Conservation (phyloP, 179 eudicot genomes). For the Gypsophila paniculata region DNA sequence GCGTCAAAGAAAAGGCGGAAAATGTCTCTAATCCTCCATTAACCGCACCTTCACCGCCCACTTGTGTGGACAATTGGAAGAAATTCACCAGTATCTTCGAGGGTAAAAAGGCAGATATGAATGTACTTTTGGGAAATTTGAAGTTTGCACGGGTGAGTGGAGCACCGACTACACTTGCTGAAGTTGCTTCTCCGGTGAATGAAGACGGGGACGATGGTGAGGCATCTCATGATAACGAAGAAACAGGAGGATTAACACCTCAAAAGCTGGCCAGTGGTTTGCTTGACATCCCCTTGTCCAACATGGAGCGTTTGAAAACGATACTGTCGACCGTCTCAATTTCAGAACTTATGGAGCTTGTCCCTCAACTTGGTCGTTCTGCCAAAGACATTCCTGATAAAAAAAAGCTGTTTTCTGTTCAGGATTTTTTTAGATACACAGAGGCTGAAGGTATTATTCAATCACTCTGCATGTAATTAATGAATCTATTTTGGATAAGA, state of each 20-base stretch:
- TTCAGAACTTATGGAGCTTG: constrained; percentile 74
- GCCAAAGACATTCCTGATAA: constrained; percentile 84
- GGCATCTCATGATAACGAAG: constrained; percentile 36
- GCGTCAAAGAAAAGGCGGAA: constrained; percentile 35
- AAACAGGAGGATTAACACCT: constrained; percentile 46
- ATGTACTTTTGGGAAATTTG: constrained; percentile 62
- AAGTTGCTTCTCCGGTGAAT: constrained; percentile 50
- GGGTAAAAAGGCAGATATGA: constrained; percentile 56
- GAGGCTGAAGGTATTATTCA: constrained; percentile 75
- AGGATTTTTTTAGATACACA: constrained; percentile 94
- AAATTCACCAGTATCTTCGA: constrained; percentile 49
- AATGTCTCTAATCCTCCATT: constrained; percentile 30
- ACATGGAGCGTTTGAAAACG: constrained; percentile 84
- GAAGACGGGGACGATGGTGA: constrained; percentile 54
- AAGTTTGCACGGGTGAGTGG: constrained; percentile 84
- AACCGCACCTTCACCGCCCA: constrained; percentile 22
- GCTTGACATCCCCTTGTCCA: constrained; percentile 71
- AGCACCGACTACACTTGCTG: constrained; percentile 55
- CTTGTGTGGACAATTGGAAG: constrained; percentile 52
- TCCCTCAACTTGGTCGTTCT: constrained; percentile 72
- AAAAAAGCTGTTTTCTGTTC: constrained; percentile 88
- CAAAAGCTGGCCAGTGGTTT: constrained; percentile 68
- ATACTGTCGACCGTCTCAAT: constrained; percentile 79
- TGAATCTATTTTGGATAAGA: not conserved
- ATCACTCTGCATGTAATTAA: constrained; percentile 2